Evolutionary conservation across 1,284 basidiomycete genomes (phyloP), one percentile per base, ranked within the genome.

Genomic region (Exobasidium cylindrosporum): DNA sequence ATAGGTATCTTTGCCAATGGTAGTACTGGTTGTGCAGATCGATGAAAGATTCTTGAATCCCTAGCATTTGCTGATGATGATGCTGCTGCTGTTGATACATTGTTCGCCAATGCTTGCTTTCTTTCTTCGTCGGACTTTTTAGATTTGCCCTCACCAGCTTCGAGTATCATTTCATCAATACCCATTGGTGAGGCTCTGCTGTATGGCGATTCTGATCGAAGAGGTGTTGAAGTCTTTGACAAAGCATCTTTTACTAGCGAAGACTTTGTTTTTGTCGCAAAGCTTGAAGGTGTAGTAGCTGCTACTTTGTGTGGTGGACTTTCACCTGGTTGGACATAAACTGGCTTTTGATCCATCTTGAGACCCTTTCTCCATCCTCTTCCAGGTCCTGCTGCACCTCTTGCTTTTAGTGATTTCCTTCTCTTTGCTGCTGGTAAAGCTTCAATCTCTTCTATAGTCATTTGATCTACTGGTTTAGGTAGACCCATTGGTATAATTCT

Each of bases 281-380:
- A 55, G 4, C 14, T 30, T 3, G 53, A 55, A 5, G 53, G 53
- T 14, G 53, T 55, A 14, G 53, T 32, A 11, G 31, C 26, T 4
- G 30, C 30, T 6, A 55, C 26, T 44, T 55, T 26, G 17, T 13
- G n/a, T 23, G 53, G 53, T 23, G 53, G 32, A 26, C 21, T 26
- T 23, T 55, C 53, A 6, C 53, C 53, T 1, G 73, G 73, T 5
- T 69, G 64, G 53, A 70, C 67, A 59, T 78, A 78, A 0, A 76
- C 70, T 1, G 76, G 74, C 49, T 78, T 78, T 56, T 76, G 72
- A 7, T 74, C 76, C 60, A 76, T 77, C 11, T 71, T 74, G n/a
- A 78, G 59, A 5, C 76, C 76, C 45, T 76, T 77, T 24, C 76
- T 68, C 76, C 76, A 78, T 0, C 74, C 74, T 44, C 74, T 59